phyloP scores from a whole-genome alignment of 1,284 basidiomycete species.

The Stygiomarasmius scandens region DNA sequence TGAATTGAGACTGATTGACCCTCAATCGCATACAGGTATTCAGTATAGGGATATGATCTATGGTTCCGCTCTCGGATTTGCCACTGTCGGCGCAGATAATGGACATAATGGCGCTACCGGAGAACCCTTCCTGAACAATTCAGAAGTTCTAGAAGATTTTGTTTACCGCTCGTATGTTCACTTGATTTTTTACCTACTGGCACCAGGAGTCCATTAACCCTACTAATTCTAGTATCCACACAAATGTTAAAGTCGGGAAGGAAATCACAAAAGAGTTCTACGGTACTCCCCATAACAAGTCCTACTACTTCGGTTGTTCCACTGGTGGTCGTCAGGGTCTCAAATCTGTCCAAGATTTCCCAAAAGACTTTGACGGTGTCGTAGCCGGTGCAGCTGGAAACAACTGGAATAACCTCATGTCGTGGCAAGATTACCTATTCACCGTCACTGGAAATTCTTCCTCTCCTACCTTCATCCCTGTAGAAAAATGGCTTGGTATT shows the following conservation, averaged over 20 bases:
- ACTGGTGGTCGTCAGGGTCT: conserved; percentile 23
- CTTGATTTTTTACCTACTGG: too few relatives aligned
- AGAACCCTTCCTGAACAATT: conserved; percentile 5
- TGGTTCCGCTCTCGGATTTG: conserved; percentile 8
- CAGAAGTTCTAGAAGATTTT: conserved; percentile 14
- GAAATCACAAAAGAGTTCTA: conserved; percentile 18
- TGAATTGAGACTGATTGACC: too few relatives aligned
- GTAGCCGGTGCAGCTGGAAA: conserved; percentile 20
- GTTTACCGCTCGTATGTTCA: conserved; percentile 14
- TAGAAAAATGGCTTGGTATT: conserved; percentile 9
- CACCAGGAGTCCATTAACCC: too few relatives aligned
- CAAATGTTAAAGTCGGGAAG: too few relatives aligned
- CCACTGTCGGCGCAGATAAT: conserved; percentile 14
- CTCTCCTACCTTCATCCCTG: conserved; percentile 11
- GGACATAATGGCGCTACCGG: conserved; percentile 15
- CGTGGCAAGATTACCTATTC: conserved; percentile 10
- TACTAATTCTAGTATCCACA: too few relatives aligned
- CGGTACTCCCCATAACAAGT: conserved; percentile 12
- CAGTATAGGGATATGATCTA: conserved; percentile 12
- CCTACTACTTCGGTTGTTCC: conserved; percentile 23
- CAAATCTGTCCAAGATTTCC: conserved; percentile 19
- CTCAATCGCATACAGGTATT: conserved; percentile 9
- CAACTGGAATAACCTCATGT: conserved; percentile 13
- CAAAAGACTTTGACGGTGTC: conserved; percentile 25
- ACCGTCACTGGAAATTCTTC: conserved; percentile 5